Evolutionary conservation across 1,284 basidiomycete genomes (phyloP).

Genomic region (Blastosporella zonata): DNA sequence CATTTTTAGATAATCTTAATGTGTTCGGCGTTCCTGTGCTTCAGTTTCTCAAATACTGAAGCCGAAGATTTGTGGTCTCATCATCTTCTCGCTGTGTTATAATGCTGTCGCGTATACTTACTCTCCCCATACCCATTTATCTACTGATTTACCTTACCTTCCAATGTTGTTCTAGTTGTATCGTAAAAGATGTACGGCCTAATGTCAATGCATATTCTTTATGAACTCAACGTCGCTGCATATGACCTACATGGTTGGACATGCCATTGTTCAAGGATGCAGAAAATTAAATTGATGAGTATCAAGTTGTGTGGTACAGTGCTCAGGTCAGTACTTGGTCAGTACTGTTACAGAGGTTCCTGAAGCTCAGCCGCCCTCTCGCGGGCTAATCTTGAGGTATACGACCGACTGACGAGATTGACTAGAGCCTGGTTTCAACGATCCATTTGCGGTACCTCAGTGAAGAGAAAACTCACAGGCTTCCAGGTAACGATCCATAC

Average conservation of each 20-base stretch:
- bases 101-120: conserved; percentile 1
- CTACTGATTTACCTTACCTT: neutral
- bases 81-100: conserved; percentile 8
- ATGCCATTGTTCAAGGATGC: no score
- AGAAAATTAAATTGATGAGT: neutral
- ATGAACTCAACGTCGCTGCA: no score
- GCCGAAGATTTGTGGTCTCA: neutral
- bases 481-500: conserved; percentile 81
- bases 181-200: no score
- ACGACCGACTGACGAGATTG: conserved; percentile 70
- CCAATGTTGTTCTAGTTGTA: no score
- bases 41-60: neutral
- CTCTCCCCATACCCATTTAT: no score
- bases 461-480: conserved; percentile 59
- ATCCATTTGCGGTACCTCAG: neutral
- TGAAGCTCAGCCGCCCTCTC: conserved; percentile 40
- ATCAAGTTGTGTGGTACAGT: neutral
- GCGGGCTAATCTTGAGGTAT: conserved; percentile 54
- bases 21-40: neutral
- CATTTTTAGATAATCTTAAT: conserved; percentile 9
- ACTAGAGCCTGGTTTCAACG: conserved; percentile 38
- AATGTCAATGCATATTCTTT: no score
- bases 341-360: neutral
- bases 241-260: no score
- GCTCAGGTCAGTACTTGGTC: no score